Base-by-base conservation (phyloP, 495 filamentous ascomycete species). In the Daldinia bambusicola region DNA sequence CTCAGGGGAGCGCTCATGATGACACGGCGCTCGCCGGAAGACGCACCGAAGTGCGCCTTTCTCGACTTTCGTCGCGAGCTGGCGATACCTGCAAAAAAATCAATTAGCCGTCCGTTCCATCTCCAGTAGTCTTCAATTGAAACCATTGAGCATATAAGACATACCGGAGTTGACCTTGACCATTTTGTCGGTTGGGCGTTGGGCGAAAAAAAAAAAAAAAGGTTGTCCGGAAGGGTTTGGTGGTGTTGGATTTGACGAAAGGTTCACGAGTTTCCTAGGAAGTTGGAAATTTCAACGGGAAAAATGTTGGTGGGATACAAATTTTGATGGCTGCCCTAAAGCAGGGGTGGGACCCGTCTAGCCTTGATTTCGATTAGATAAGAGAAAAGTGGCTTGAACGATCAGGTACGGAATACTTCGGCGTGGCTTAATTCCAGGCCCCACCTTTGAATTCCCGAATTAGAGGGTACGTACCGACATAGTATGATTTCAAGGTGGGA, bases 1-100 rank as follows among this genome's bases (percentile, higher is more conserved):
- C 89, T 92, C 66, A 99, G 89, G 65, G 92, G 91, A 57, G 95
- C 95, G 84, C 89, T 92, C 92, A 99, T 96, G 84, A 94, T 93
- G 72, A 90, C 86, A 76, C 95, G 91, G 81, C 96, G 94, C 78
- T 92, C 89, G 84, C 90, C 91, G 79, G 93, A 97, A 56, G 94
- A 93, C 68, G 95, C 95, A 70, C 82, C 83, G 90, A 97, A 98
- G 87, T 99, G 95, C 73, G 92, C 93, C 88, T 96, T 96, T 84
- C 95, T 92, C 81, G 92, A 93, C 91, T 99, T 99, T 82, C 94
- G 89, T 84, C 95, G 90, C 78, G 93, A 97, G 83, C 91, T 93
- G 83, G 89, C 83, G 80, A 93, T 79, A 58, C 83, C 91, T 92
- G 16, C 60, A 66, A 32, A 16, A 16, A 31, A 48, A 12, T 16